phyloP scores from a whole-genome alignment of 129 eudicot species.

The Flaveria robusta region DNA sequence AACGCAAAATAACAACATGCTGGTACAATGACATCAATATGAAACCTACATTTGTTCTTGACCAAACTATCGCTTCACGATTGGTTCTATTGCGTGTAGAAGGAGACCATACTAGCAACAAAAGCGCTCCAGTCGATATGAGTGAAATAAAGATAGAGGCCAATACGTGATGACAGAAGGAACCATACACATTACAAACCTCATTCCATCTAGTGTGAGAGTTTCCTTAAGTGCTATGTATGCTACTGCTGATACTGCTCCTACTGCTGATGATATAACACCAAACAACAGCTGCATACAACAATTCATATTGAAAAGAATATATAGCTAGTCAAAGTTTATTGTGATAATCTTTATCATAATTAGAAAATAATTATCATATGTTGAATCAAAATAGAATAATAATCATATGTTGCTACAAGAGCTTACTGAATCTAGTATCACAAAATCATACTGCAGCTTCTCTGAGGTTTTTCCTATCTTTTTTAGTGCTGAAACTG shows the following conservation, averaged over 20 bases:
- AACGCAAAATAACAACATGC: too few relatives aligned
- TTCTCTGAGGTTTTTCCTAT: too few relatives aligned
- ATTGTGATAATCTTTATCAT: too few relatives aligned
- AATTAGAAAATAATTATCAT: too few relatives aligned
- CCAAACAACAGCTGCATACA: slow-evolving; percentile 62
- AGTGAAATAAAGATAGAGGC: slow-evolving; percentile 43
- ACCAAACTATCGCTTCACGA: slow-evolving; percentile 1
- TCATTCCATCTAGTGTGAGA: slow-evolving; percentile 53
- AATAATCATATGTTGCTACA: too few relatives aligned
- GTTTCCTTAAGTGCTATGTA: slow-evolving; percentile 71
- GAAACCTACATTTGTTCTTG: too few relatives aligned
- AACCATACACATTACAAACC: slow-evolving; percentile 45
- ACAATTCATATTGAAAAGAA: too few relatives aligned
- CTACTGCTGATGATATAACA: slow-evolving; percentile 65
- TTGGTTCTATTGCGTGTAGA: slow-evolving; percentile 50
- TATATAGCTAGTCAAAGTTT: too few relatives aligned
- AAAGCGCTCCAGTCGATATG: slow-evolving; percentile 53
- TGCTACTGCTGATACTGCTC: slow-evolving; percentile 66
- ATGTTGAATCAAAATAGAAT: too few relatives aligned
- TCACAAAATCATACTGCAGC: too few relatives aligned
- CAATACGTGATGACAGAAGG: slow-evolving; percentile 53
- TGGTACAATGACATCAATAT: too few relatives aligned
- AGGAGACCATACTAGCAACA: slow-evolving; percentile 50
- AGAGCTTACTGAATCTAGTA: too few relatives aligned
- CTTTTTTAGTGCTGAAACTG: background rate